Percentiles rank a stretch among this genome's conserved stretches.
These are phyloP conservation scores for Arabis hirsuta DNA, from an alignment of 345 rosid species.

Conservation along the genomic window DNA sequence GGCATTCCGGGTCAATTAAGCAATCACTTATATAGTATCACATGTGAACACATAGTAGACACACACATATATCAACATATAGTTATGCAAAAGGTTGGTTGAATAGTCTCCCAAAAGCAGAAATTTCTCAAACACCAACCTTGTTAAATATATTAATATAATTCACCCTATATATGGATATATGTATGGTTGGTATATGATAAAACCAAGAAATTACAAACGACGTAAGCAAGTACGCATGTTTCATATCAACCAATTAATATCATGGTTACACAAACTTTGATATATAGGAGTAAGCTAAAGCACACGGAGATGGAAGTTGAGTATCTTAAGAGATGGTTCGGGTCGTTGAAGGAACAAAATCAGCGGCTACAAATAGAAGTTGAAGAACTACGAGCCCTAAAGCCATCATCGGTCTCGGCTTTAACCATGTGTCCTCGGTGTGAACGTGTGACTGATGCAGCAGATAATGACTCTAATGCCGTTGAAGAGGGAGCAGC, in stretches of 20 bases:
- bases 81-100: slow-evolving; percentile 9
- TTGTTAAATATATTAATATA: not conserved
- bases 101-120: slow-evolving; percentile 33
- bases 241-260: not conserved
- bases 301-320: slow-evolving; percentile 69
- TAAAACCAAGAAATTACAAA: slow-evolving; percentile 7
- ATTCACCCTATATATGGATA: not conserved
- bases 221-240: slow-evolving; percentile 20
- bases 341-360: slow-evolving; percentile 59
- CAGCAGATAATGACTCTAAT: slow-evolving; percentile 30
- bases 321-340: slow-evolving; percentile 62
- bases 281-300: slow-evolving; percentile 60
- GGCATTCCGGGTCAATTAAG: slow-evolving; percentile 35
- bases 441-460: slow-evolving; percentile 41
- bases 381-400: slow-evolving; percentile 59
- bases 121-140: slow-evolving; percentile 25
- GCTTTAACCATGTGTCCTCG: slow-evolving; percentile 46
- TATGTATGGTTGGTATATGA: slow-evolving; percentile 9
- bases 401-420: slow-evolving; percentile 39
- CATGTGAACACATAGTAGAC: slow-evolving; percentile 35
- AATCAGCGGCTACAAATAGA: slow-evolving; percentile 63
- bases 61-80: slow-evolving; percentile 19
- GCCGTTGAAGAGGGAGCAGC: slow-evolving; percentile 37
- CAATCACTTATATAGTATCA: slow-evolving; percentile 25
- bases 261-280: slow-evolving; percentile 3